These are phyloP conservation scores for Globisporangium acanthophoron DNA, from an alignment of 352 stramenopile species.

Conservation along the genomic window DNA sequence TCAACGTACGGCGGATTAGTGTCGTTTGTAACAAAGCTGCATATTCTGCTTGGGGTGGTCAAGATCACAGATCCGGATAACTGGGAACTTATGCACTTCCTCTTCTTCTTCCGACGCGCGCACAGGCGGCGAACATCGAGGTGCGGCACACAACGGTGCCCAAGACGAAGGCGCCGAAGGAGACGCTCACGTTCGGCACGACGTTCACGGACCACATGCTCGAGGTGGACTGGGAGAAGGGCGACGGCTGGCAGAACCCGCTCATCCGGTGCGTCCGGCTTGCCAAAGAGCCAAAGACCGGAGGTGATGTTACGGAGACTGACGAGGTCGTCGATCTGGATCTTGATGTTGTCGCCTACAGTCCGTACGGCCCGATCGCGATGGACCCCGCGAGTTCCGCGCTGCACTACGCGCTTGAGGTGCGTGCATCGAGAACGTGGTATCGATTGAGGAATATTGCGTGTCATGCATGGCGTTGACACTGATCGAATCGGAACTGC, in stretches of 20 bases:
- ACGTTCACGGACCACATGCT: conserved; percentile 97
- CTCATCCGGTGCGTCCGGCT: conserved; percentile 59
- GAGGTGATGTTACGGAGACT: neutral
- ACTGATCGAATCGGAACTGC: neutral
- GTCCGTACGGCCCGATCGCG: conserved; percentile 87
- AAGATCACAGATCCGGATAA: neutral
- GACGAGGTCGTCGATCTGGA: neutral
- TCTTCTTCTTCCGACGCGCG: neutral
- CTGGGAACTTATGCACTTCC: neutral
- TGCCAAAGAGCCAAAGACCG: neutral
- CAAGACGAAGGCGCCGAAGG: conserved; percentile 65
- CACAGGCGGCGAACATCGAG: conserved; percentile 10
- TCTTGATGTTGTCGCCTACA: conserved; percentile 4
- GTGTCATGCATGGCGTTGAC: neutral
- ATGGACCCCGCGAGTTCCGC: conserved; percentile 90
- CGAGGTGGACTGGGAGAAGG: conserved; percentile 88
- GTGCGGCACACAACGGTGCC: conserved; percentile 8
- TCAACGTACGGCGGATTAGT: conserved; percentile 14
- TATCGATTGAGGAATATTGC: neutral
- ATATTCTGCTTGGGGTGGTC: neutral
- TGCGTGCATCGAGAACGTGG: conserved; percentile 6
- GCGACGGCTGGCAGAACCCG: conserved; percentile 81
- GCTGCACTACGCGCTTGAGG: conserved; percentile 93
- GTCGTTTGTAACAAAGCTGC: neutral
- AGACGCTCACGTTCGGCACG: conserved; percentile 92